Percentiles rank a stretch among this genome's conserved stretches.
phyloP scores from a whole-genome alignment of 2,329 filamentous ascomycete species.

The Verticillium longisporum region DNA sequence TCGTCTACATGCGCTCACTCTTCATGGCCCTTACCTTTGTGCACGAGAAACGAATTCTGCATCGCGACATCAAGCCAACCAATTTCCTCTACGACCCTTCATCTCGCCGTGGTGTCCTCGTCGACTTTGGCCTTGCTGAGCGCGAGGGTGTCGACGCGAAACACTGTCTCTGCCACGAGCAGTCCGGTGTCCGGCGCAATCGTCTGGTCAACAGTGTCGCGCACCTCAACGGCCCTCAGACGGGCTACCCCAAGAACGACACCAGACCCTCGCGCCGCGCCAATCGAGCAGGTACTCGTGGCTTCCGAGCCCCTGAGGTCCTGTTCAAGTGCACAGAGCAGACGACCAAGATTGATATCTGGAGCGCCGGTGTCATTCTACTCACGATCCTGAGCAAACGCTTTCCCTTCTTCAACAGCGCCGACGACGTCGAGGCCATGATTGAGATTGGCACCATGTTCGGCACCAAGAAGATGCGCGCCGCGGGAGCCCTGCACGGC shows the following conservation, averaged over 20 bases:
- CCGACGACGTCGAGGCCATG: slow-evolving; percentile 96
- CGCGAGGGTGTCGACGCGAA: slow-evolving; percentile 69
- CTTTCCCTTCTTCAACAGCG: slow-evolving; percentile 97
- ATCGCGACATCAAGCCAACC: slow-evolving; percentile 95
- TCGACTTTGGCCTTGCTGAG: slow-evolving; percentile 98
- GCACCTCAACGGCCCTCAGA: slow-evolving; percentile 44
- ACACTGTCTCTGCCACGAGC: slow-evolving; percentile 74
- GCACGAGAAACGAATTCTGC: slow-evolving; percentile 77
- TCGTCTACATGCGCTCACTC: slow-evolving; percentile 81
- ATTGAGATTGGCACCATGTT: slow-evolving; percentile 97
- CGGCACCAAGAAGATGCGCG: slow-evolving; percentile 76
- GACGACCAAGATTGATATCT: slow-evolving; percentile 90
- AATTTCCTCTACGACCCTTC: slow-evolving; percentile 91
- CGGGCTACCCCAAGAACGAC: slow-evolving; percentile 83
- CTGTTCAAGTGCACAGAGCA: slow-evolving; percentile 96
- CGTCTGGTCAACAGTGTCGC: slow-evolving; percentile 52
- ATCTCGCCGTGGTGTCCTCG: slow-evolving; percentile 76
- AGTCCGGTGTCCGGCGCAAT: slow-evolving; percentile 53
- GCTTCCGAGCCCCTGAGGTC: slow-evolving; percentile 93
- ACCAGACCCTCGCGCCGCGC: slow-evolving; percentile 81
- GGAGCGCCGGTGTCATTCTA: slow-evolving; percentile 94
- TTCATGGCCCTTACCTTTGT: slow-evolving; percentile 81
- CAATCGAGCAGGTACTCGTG: slow-evolving; percentile 89
- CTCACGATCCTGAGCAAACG: slow-evolving; percentile 87
- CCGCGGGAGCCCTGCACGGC: slow-evolving; percentile 76